Percentiles rank a stretch among this genome's conserved stretches.
phyloP scores from a whole-genome alignment of 2,329 filamentous ascomycete species.

The Claviceps monticola region DNA sequence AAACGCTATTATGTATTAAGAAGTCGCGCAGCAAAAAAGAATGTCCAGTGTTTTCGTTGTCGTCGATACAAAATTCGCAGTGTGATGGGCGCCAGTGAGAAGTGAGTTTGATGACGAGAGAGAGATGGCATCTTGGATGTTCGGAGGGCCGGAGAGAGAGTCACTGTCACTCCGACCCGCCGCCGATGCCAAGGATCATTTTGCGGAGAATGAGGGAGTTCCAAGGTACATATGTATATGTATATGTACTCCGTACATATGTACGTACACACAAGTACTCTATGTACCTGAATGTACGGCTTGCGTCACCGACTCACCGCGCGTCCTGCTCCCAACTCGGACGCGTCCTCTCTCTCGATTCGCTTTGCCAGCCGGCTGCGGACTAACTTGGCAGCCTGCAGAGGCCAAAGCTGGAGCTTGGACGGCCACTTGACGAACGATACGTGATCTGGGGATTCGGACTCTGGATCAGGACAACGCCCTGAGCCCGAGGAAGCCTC shows the following conservation, averaged over 20 bases:
- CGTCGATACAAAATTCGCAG: constrained; percentile 1
- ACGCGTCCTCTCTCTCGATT: not conserved
- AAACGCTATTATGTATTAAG: not conserved
- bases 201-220: no score
- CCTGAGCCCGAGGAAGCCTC: not conserved
- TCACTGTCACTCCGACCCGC: not conserved
- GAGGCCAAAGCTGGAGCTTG: no score
- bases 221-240: no score
- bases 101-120: constrained; percentile 2
- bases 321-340: no score
- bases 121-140: not conserved
- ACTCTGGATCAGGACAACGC: not conserved
- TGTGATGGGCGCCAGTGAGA: not conserved
- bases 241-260: no score
- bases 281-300: no score
- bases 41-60: constrained; percentile 3
- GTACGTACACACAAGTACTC: no score
- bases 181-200: not conserved
- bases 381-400: not conserved
- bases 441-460: not conserved
- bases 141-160: constrained; percentile 3
- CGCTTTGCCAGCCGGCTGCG: not conserved
- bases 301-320: no score
- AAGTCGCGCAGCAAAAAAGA: not conserved
- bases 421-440: not conserved